Evolutionary conservation across 2,329 filamentous ascomycete species (phyloP).

Genomic region (Magnaporthiopsis rhizophila): DNA sequence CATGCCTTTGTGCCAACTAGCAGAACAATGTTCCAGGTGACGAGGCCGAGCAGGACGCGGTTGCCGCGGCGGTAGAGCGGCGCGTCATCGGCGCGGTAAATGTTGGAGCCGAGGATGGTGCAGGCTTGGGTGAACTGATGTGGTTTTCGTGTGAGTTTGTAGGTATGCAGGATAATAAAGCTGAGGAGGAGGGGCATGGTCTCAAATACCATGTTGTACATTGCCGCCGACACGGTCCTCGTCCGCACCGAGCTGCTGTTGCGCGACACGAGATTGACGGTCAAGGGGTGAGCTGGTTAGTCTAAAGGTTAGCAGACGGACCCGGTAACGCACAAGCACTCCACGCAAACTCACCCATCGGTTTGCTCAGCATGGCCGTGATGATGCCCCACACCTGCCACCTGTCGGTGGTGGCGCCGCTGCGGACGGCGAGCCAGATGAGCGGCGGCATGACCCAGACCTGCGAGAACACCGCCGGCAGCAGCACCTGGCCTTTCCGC

Average conservation of each 20-base stretch:
- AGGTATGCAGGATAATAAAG: no score
- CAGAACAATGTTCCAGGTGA: constrained; percentile 26
- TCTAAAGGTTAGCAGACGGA: no score
- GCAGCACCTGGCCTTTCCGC: constrained; percentile 39
- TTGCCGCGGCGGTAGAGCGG: constrained; percentile 37
- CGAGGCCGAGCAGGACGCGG: constrained; percentile 30
- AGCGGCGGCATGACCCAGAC: constrained; percentile 55
- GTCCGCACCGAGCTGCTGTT: constrained; percentile 57
- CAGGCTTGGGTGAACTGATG: constrained; percentile 30
- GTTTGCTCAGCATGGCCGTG: constrained; percentile 12
- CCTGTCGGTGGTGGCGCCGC: constrained; percentile 27
- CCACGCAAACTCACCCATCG: no score
- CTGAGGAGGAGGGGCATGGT: no score
- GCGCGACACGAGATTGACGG: constrained; percentile 51
- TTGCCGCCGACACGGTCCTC: constrained; percentile 49
- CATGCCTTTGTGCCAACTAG: constrained; percentile 29
- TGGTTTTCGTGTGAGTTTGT: no score
- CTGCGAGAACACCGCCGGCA: constrained; percentile 40
- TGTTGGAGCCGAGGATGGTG: constrained; percentile 33
- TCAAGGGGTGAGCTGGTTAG: constrained; percentile 17
- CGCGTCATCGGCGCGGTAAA: constrained; percentile 32
- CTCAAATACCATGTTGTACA: constrained; percentile 45
- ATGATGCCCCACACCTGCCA: constrained; percentile 35
- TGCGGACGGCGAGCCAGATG: constrained; percentile 36
- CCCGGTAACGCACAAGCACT: no score